Evolutionary conservation across 2,329 filamentous ascomycete genomes (phyloP), one percentile per base, ranked within the genome.

Genomic region (Aureobasidium leucospermi): DNA sequence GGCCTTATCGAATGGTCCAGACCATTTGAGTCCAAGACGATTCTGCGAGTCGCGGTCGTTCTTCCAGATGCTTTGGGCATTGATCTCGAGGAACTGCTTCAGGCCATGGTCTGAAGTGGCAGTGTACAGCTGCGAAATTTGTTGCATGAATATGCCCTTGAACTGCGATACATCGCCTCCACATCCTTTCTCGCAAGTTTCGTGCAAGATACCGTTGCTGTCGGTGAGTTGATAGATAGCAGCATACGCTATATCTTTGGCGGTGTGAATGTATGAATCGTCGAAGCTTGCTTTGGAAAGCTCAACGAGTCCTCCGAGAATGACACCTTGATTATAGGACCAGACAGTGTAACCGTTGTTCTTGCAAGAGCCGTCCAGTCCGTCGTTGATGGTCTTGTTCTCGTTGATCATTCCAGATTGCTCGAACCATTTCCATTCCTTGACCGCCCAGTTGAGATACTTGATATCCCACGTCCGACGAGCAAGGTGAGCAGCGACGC

Each of bases 81-180:
- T 89, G 34, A 70, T 74, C 53, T 77, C 68, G 58, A 90, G 81
- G 58, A 85, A 83, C 2, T 73, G 68, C 11, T 71, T 73, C 65
- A 84, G 85, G 9, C 68, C 68, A 6, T 75, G 70, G 36, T 80
- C 72, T 0, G 79, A 79, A 1, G 77, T 76, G 2, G 70, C 79
- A 0, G 69, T 66, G 29, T 86, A 76, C 28, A 90, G 72, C 60
- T 80, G 78, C 28, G 76, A 76, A 23, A 90, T 73, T 66, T 88
- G 87, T 23, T 85, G 79, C n/a, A 82, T 77, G 63, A 89, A 88
- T 32, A 88, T 77, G 3, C 87, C 87, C 72, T 90, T 90, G 78
- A 89, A 90, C 66, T 87, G 83, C 36, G 81, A 77, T 6, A 46
- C 58, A 46, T 59, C 47, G 6, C 58, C 58, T 34, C 58, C 58